phyloP scores from a whole-genome alignment of 306 rosid genomes.

The Acacia melanoxylon region DNA sequence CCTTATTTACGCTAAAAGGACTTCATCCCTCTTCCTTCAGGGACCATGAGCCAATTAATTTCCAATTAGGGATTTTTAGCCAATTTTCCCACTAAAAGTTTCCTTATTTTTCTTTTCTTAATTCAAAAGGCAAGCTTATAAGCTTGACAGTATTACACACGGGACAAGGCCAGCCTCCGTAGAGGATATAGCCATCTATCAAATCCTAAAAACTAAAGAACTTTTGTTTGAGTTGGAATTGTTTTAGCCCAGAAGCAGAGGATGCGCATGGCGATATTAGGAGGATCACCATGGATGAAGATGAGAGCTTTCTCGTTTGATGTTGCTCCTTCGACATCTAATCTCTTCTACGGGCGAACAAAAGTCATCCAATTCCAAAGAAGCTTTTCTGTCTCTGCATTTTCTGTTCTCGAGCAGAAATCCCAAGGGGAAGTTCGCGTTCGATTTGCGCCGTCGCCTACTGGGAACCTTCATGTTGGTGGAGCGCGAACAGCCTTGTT shows the following conservation, averaged over 20 bases:
- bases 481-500: conserved; percentile 96
- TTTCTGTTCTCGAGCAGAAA: conserved; percentile 21
- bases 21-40: too few relatives aligned
- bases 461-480: conserved; percentile 97
- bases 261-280: conserved; percentile 48
- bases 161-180: too few relatives aligned
- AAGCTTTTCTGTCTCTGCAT: conserved; percentile 63
- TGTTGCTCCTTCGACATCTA: conserved; percentile 44
- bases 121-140: too few relatives aligned
- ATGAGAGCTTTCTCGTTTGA: conserved; percentile 31
- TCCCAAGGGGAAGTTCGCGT: conserved; percentile 63
- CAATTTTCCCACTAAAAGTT: too few relatives aligned
- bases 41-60: too few relatives aligned
- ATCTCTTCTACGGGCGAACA: conserved; percentile 6
- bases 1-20: too few relatives aligned
- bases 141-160: too few relatives aligned
- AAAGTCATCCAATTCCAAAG: conserved; percentile 33
- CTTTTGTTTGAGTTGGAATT: not conserved
- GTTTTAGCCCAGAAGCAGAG: not conserved
- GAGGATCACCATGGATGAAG: conserved; percentile 54
- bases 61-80: too few relatives aligned
- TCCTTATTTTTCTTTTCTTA: too few relatives aligned
- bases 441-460: conserved; percentile 96
- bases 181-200: too few relatives aligned
- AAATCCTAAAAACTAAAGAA: too few relatives aligned